Base-by-base conservation (phyloP, 352 stramenopile genomes). In the Globisporangium lucens region DNA sequence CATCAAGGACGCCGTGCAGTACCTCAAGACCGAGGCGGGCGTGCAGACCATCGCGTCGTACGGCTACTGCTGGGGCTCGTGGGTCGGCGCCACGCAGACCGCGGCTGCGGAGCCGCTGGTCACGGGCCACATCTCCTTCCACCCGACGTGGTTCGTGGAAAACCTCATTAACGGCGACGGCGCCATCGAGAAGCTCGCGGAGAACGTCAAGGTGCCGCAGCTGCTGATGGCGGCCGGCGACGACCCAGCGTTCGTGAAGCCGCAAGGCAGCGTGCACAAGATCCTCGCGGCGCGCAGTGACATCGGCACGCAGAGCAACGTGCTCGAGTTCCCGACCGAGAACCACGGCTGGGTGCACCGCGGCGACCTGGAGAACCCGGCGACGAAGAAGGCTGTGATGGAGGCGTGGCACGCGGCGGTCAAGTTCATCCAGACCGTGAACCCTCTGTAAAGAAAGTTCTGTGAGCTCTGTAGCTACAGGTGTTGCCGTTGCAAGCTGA, bases 281-380 rank as follows among this genome's bases (percentile, higher is more conserved):
- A 91, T 91, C 68, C 67, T 94, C 43, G 77, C 76, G 67, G 70
- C 72, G 27, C 79, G 79, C 56, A 63, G 73, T 1, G 79, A 88
- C 58, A 85, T 88, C 52, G 77, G 74, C 22, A 57, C 77, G 12
- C 68, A 83, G 61, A 89, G 82, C 47, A 76, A 89, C 29, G 83
- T 89, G 66, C 63, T 89, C 61, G 73, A 90, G 33, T 96, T 93
- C 64, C 70, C 82, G 12, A 73, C 87, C 64, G 70, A 88, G 78
- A 82, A 87, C 22, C 88, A 96, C 74, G 88, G 88, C 46, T 96
- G 86, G 86, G 85, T 94, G 65, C 80, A 93, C 73, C 88, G 88
- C 66, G 85, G 86, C 61, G 88, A 96, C 77, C 76, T 93, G 57
- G 60, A 77, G 64, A 80, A 94, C 70, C 70, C 78, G 5, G 80